Percentiles rank a stretch among this genome's conserved stretches.
Conservation (phyloP, 768 basidiomycete species). For the Leccinellum luteum region DNA sequence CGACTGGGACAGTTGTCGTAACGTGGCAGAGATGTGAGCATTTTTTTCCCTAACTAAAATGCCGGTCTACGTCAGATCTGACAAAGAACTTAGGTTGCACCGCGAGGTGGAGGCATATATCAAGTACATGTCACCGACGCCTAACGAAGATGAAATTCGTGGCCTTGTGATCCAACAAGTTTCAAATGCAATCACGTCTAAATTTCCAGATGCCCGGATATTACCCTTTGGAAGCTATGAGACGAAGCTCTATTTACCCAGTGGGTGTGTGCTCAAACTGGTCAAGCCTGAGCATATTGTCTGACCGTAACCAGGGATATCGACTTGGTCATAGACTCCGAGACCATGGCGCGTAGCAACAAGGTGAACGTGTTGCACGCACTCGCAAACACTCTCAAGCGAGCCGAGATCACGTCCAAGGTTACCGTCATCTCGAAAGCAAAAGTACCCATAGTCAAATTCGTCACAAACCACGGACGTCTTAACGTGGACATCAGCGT, state of each 20-base stretch:
- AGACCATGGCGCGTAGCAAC: slow-evolving; percentile 67
- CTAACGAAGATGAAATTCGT: slow-evolving; percentile 82
- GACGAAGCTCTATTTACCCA: slow-evolving; percentile 90
- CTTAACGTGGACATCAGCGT: slow-evolving; percentile 93
- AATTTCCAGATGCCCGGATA: slow-evolving; percentile 79
- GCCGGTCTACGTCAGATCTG: slow-evolving; percentile 2
- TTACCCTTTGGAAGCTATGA: slow-evolving; percentile 90
- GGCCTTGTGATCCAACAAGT: slow-evolving; percentile 70
- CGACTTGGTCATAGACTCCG: slow-evolving; percentile 86
- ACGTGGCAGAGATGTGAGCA: slow-evolving; percentile 82
- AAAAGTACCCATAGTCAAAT: slow-evolving; percentile 96
- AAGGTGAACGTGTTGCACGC: slow-evolving; percentile 69
- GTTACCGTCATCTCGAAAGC: slow-evolving; percentile 92
- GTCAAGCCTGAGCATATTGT: not conserved
- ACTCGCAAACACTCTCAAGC: slow-evolving; percentile 76
- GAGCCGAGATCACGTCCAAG: slow-evolving; percentile 67
- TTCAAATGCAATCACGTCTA: slow-evolving; percentile 54
- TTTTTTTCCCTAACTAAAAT: not conserved
- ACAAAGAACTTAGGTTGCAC: slow-evolving; percentile 59
- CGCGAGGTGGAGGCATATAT: slow-evolving; percentile 83
- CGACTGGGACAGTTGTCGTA: slow-evolving; percentile 70
- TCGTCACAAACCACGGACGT: slow-evolving; percentile 74
- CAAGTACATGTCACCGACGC: slow-evolving; percentile 83
- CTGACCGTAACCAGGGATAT: slow-evolving; percentile 67
- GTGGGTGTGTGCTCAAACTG: slow-evolving; percentile 59